Evolutionary conservation across 139 green algal genomes (phyloP).

Genomic region (Dunaliella sp.): DNA sequence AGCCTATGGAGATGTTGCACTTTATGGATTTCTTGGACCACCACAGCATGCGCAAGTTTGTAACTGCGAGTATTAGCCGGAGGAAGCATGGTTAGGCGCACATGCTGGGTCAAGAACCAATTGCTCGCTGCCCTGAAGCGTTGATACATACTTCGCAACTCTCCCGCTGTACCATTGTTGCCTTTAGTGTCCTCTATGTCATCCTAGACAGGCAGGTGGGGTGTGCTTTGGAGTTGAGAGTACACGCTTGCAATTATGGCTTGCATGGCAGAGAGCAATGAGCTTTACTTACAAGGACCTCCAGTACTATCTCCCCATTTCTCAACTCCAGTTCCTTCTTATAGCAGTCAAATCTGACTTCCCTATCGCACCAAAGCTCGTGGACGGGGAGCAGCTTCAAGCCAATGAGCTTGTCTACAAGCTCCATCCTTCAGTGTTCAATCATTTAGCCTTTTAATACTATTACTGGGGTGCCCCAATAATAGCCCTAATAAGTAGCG

Average conservation of each 20-base stretch:
- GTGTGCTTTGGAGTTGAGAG: no score
- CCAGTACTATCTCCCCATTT: slow-evolving; percentile 23
- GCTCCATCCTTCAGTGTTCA: neutral
- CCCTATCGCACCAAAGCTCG: slow-evolving; percentile 54
- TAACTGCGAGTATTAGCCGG: slow-evolving; percentile 34
- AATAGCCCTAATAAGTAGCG: no score
- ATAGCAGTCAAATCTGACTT: slow-evolving; percentile 55
- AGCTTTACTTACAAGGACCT: neutral
- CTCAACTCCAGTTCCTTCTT: slow-evolving; percentile 22
- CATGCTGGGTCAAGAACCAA: no score
- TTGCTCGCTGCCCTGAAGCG: no score
- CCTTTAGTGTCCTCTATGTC: slow-evolving; percentile 68
- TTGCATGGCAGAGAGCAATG: no score
- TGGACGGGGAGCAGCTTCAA: neutral
- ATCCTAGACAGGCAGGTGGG: no score
- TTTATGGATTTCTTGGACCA: slow-evolving; percentile 37
- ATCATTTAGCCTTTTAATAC: no score
- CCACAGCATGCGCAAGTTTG: slow-evolving; percentile 63
- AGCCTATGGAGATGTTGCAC: slow-evolving; percentile 65
- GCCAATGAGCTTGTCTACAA: neutral
- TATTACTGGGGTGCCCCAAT: no score
- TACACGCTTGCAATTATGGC: no score
- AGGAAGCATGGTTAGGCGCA: no score
- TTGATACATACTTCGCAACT: slow-evolving; percentile 20
- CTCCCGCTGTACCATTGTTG: slow-evolving; percentile 59